Base-by-base conservation (phyloP, 495 filamentous ascomycete genomes). In the Tirmania nivea region DNA sequence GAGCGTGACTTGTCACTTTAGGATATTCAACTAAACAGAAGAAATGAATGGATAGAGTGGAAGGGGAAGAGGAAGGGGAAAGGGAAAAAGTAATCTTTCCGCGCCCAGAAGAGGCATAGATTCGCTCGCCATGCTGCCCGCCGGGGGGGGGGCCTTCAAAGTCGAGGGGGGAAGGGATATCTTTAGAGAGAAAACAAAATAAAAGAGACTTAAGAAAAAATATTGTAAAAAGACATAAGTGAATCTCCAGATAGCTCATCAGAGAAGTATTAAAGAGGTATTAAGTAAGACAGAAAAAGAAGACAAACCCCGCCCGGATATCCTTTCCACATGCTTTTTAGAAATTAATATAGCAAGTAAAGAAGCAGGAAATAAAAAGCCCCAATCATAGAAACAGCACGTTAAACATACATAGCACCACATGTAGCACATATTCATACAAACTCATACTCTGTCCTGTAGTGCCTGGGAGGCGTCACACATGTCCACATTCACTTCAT, bases 251-350 rank as follows among this genome's bases (percentile, higher is more conserved):
- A n/a, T n/a, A n/a, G n/a, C n/a, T 34, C 51, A 52, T 47, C 58
- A 58, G 52, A 54, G 54, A 36, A 57, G 52, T 9, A 35, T n/a
- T 8, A 35, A 51, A 52, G 50, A 52, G n/a, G 48, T 34, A 17
- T 21, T 54, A 52, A 45, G 10, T 51, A 51, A 31, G 52, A 37
- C 50, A 20, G 21, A 54, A 50, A 49, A 21, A 52, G 50, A 16
- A 54, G 49, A 39, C 48, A 47, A 10, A 50, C 47, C 53, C n/a
- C 50, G 49, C 53, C 49, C 56, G 49, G 35, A 45, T 39, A 59
- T 51, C 56, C 55, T 56, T 56, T 52, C 57, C 55, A 42, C 42
- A 48, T 45, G 20, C 56, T 50, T 54, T 48, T 12, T 42, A 34
- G 50, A 51, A 53, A 56, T 34, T 54, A 50, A 55, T 47, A 47